Base-by-base conservation (phyloP, 176 grass and related monocot species). In the Zea luxurians region DNA sequence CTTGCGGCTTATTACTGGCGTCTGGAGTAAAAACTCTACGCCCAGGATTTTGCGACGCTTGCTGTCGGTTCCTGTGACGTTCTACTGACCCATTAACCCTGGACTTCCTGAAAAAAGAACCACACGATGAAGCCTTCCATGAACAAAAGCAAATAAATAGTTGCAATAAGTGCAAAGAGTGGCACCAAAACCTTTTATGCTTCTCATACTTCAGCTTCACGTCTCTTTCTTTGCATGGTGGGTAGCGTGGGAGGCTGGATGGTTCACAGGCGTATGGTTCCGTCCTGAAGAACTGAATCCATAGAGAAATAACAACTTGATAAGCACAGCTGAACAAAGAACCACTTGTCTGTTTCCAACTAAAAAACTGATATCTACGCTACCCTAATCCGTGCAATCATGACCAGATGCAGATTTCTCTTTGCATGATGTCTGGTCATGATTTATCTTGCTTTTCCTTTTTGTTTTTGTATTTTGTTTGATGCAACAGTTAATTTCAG, bases 161-260 rank as follows among this genome's bases (percentile, higher is more conserved):
- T 27, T 27, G 10, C 27, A 27, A 27, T 27, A 27, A 27, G 27
- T 27, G 27, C 10, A 87, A 59, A 66, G 13, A 60, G 16, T 58
- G 64, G 70, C 2, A 20, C 37, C 76, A 21, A 27, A 99, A 99
- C 96, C 90, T 93, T 83, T 88, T 89, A 54, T 82, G 73, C 86
- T 84, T 92, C 76, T 89, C 78, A 15, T 93, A 84, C 76, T 86
- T 90, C 68, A 89, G 10, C 73, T 86, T 93, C 47, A 90, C 74
- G 20, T 96, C 96, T 71, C 92, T 91, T 88, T 99, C 96, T 93
- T 99, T 99, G 79, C 88, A 91, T 1, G 92, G 96, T 20, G 96
- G 92, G 80, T 89, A 93, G 36, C 63, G 86, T 1, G 92, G 92
- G 61, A 99, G 88, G 88, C 86, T 86, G 35, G 92, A 96, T 69